Conservation (phyloP, 441 rosid genomes). For the Jatropha multifida region DNA sequence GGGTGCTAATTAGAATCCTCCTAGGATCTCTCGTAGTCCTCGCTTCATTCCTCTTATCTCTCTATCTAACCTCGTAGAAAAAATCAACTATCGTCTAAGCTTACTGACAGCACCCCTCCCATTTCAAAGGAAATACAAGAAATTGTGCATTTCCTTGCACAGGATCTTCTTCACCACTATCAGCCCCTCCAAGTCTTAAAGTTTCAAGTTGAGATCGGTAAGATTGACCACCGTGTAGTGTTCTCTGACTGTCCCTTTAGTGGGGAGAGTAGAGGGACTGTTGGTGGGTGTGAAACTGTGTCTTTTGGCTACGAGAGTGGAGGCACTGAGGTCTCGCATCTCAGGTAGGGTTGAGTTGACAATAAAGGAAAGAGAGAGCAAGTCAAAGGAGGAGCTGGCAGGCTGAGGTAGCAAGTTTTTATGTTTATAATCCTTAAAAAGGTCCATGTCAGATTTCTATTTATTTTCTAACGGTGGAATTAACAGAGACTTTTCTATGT, state of each 20-base stretch:
- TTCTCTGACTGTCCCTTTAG: conserved; percentile 65
- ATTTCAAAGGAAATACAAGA: conserved; percentile 85
- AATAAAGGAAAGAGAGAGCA: no score
- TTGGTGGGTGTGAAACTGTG: conserved; percentile 62
- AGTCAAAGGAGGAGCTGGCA: no score
- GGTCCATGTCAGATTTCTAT: no score
- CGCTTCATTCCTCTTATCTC: conserved; percentile 77
- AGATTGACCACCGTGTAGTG: conserved; percentile 79
- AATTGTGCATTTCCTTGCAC: conserved; percentile 47
- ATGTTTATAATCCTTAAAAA: no score
- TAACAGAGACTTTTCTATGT: no score
- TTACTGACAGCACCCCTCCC: conserved; percentile 46
- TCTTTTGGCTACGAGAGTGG: conserved; percentile 72
- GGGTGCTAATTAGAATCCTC: conserved; percentile 93
- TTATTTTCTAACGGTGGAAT: no score
- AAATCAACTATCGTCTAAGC: conserved; percentile 29
- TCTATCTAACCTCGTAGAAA: conserved; percentile 85
- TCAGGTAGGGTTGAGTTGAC: conserved; percentile 66
- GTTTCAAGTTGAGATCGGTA: conserved; percentile 83
- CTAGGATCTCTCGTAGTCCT: conserved; percentile 78
- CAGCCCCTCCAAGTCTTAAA: conserved; percentile 42
- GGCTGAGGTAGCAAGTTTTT: no score
- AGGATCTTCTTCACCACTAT: conserved; percentile 35
- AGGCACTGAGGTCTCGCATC: conserved; percentile 94
- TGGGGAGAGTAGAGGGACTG: conserved; percentile 84